Evolutionary conservation across 495 filamentous ascomycete genomes (phyloP).

Genomic region (Aspergillus haitiensis): DNA sequence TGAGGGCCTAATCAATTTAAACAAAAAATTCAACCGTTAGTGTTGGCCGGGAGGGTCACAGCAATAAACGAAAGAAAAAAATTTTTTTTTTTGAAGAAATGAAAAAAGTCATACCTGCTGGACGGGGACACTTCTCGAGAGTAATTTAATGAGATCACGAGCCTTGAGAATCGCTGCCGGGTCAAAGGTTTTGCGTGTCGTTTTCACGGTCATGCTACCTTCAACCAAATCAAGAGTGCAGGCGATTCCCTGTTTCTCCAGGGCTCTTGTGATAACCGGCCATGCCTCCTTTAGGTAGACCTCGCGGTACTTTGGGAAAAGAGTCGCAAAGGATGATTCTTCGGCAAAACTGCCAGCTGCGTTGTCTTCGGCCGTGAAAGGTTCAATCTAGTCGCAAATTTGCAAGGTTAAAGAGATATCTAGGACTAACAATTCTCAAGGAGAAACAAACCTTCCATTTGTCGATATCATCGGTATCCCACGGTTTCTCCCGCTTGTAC

Average conservation of each 20-base stretch:
- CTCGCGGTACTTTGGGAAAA: slow-evolving; percentile 98
- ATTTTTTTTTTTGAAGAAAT: background rate
- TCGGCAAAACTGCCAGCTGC: slow-evolving; percentile 81
- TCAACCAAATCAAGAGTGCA: slow-evolving; percentile 93
- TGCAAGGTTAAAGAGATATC: slow-evolving; percentile 17
- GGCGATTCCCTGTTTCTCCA: slow-evolving; percentile 79
- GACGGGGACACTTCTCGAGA: slow-evolving; percentile 88
- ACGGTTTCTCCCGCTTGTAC: slow-evolving; percentile 91
- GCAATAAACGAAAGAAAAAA: background rate
- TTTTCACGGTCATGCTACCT: slow-evolving; percentile 93
- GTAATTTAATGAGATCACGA: slow-evolving; percentile 87
- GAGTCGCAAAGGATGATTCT: slow-evolving; percentile 85
- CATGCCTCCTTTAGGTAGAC: slow-evolving; percentile 89
- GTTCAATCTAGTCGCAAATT: slow-evolving; percentile 57
- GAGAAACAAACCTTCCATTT: slow-evolving; percentile 76
- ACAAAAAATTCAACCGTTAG: background rate
- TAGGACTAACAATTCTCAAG: background rate
- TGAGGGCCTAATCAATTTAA: slow-evolving; percentile 59
- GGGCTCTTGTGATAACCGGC: slow-evolving; percentile 74
- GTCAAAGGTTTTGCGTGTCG: slow-evolving; percentile 92
- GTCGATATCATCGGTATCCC: slow-evolving; percentile 97
- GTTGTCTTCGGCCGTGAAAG: slow-evolving; percentile 86
- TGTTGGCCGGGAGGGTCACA: slow-evolving; percentile 6
- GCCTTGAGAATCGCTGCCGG: slow-evolving; percentile 93
- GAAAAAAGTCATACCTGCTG: slow-evolving; percentile 56